These are phyloP conservation scores for Fusarium hostae DNA, from an alignment of 2,329 filamentous ascomycete species.

Conservation along the genomic window DNA sequence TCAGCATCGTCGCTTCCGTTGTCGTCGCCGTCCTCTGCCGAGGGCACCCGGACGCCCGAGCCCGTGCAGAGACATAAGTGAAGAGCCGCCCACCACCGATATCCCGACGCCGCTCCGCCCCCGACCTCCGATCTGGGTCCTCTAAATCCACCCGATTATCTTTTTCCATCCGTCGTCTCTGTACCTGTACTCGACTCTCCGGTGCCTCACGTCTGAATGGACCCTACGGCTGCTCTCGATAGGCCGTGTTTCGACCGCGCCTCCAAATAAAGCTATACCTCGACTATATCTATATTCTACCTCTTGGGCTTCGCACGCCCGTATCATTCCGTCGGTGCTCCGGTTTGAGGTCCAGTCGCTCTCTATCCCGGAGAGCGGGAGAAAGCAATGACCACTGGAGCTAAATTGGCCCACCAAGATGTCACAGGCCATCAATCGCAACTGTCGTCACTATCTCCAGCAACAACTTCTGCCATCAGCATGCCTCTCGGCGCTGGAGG, in stretches of 20 bases:
- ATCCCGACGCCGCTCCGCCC: slow-evolving; percentile 33
- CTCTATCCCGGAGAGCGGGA: slow-evolving; percentile 34
- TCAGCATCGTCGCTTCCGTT: slow-evolving; percentile 19
- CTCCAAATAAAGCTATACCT: slow-evolving; percentile 35
- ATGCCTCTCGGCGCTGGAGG: slow-evolving; percentile 45
- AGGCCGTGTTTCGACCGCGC: slow-evolving; percentile 46
- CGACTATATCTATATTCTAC: neutral
- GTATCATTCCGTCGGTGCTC: slow-evolving; percentile 6
- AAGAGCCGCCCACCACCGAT: slow-evolving; percentile 38
- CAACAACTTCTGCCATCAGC: slow-evolving; percentile 40
- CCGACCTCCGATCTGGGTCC: slow-evolving; percentile 37
- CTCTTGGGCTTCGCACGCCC: slow-evolving; percentile 13
- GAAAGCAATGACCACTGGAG: slow-evolving; percentile 53
- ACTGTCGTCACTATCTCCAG: slow-evolving; percentile 43
- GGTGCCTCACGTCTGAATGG: slow-evolving; percentile 43
- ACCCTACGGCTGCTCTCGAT: slow-evolving; percentile 39
- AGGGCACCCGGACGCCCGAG: slow-evolving; percentile 46
- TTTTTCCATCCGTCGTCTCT: slow-evolving; percentile 13
- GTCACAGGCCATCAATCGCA: slow-evolving; percentile 49
- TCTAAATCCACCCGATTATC: slow-evolving; percentile 22
- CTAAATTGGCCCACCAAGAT: slow-evolving; percentile 53
- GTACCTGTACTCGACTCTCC: slow-evolving; percentile 23
- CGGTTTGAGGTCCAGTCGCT: slow-evolving; percentile 39
- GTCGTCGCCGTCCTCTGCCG: slow-evolving; percentile 41
- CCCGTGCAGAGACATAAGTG: slow-evolving; percentile 39